A percentile compares a stretch with the other conserved stretches of the same genome.
Conservation (phyloP, 306 rosid species). For the Castanea mollissima region DNA sequence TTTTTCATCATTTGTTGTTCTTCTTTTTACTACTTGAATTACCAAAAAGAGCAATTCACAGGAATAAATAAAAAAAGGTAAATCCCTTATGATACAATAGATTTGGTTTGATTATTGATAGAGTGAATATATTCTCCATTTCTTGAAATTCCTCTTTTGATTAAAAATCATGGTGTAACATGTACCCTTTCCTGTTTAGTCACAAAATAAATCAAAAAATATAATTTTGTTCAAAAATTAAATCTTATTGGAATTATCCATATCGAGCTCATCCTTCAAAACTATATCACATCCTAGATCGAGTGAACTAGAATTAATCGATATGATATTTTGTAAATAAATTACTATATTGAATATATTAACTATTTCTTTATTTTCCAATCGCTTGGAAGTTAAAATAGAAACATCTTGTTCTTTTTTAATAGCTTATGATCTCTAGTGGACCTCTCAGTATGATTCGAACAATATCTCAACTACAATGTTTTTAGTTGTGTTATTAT, state of each 20-base stretch:
- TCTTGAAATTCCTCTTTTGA: background rate
- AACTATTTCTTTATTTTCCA: background rate
- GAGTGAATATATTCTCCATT: background rate
- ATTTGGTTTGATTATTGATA: background rate
- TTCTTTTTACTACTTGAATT: too few relatives aligned
- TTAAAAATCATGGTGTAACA: background rate
- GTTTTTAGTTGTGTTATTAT: too few relatives aligned
- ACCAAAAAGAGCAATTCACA: background rate
- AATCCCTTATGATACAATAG: background rate
- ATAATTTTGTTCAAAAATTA: background rate
- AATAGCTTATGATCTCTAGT: too few relatives aligned
- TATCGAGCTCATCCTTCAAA: background rate
- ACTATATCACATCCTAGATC: background rate
- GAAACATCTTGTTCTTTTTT: too few relatives aligned
- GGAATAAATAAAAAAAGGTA: background rate
- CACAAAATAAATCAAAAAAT: background rate
- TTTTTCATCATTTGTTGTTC: too few relatives aligned
- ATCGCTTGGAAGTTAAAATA: background rate
- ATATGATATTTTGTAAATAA: background rate
- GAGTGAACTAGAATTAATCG: background rate
- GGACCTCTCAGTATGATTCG: too few relatives aligned
- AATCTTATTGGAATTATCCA: background rate
- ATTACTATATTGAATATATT: conserved; percentile 2
- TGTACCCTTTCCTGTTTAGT: too few relatives aligned
- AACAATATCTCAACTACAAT: too few relatives aligned